Evolutionary conservation across 257 asterid species (phyloP).

Genomic region (Lycium ferocissimum): DNA sequence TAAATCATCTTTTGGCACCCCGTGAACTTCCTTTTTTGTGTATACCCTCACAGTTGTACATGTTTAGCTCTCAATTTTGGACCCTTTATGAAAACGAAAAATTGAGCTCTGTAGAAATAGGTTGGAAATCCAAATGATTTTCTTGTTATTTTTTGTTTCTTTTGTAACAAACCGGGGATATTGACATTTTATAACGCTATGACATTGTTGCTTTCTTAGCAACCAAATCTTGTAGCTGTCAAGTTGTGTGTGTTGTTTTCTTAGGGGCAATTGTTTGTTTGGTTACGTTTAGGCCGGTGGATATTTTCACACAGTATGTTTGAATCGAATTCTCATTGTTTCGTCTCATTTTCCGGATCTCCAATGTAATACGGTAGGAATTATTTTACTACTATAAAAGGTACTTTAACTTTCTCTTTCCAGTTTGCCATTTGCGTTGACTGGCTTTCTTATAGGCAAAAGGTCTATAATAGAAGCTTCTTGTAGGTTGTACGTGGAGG

Average conservation of each 20-base stretch:
- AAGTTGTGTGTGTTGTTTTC: background rate
- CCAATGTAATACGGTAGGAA: no score
- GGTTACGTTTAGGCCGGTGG: background rate
- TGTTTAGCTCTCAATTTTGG: constrained; percentile 14
- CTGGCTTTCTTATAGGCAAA: no score
- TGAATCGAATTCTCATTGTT: background rate
- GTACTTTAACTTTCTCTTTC: no score
- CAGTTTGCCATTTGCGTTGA: no score
- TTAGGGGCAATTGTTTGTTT: background rate
- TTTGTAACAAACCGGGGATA: background rate
- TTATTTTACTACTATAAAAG: no score
- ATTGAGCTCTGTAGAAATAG: background rate
- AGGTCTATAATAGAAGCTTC: no score
- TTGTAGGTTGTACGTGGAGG: no score
- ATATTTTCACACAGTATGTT: no score
- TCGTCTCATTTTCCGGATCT: no score
- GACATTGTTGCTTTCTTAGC: background rate
- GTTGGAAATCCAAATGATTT: background rate
- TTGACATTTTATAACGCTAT: background rate
- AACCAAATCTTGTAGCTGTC: background rate
- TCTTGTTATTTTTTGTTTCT: background rate
- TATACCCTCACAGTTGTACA: constrained; percentile 15
- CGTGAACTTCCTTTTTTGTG: background rate
- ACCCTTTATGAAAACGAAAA: background rate
- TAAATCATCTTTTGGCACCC: background rate